Conservation (phyloP, 441 rosid species). For the Populus trichocarpa region DNA sequence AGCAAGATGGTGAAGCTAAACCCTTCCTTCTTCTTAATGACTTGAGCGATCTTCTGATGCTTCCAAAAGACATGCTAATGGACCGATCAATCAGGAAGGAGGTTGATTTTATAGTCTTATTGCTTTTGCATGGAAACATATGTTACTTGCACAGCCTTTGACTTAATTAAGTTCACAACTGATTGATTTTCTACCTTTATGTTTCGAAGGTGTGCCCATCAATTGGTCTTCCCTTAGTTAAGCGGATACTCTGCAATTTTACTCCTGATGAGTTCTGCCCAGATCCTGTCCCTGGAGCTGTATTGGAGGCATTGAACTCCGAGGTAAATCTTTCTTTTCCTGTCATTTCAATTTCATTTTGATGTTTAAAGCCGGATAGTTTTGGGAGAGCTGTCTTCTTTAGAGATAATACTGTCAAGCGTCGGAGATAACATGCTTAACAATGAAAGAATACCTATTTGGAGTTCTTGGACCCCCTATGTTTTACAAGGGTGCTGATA, state of each 20-base stretch:
- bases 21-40: conserved; percentile 55
- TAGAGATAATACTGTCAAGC: neutral
- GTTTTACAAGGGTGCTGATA: neutral
- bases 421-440: too few relatives aligned
- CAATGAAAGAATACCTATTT: neutral
- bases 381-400: neutral
- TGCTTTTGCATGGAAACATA: neutral
- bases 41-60: conserved; percentile 88
- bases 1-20: conserved; percentile 28
- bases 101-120: conserved; percentile 31
- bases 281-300: conserved; percentile 77
- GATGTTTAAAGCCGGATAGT: neutral
- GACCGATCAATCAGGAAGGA: conserved; percentile 61
- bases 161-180: conserved; percentile 5
- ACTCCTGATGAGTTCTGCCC: conserved; percentile 95
- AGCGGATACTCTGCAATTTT: conserved; percentile 87
- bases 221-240: conserved; percentile 57
- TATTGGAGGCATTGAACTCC: conserved; percentile 74
- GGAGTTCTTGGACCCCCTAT: neutral
- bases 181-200: conserved; percentile 8
- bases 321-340: conserved; percentile 45
- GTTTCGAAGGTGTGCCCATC: conserved; percentile 67
- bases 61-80: conserved; percentile 85
- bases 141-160: neutral
- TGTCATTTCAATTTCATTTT: neutral